A percentile compares a stretch with the other conserved stretches of the same genome.
Conservation (phyloP, 148 eudicot genomes). For the Rhododendron henanense region DNA sequence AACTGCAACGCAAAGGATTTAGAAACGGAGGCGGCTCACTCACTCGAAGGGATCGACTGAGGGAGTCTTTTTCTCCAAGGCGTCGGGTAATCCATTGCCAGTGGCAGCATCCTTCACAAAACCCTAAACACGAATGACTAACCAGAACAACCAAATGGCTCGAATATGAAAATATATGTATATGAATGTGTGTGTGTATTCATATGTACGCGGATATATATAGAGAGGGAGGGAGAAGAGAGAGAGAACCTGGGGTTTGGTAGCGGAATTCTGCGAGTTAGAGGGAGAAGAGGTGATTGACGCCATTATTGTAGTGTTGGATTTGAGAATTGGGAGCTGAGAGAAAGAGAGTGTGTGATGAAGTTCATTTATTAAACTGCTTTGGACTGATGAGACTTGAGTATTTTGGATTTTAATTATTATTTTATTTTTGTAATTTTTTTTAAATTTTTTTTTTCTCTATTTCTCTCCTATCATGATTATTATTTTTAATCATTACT, state of each 20-base stretch:
- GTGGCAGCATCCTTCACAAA: conserved; percentile 6
- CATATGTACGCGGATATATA: neutral
- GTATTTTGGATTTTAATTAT: too few relatives aligned
- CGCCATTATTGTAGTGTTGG: neutral
- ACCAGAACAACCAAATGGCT: neutral
- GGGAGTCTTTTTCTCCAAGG: neutral
- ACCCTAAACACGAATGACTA: neutral
- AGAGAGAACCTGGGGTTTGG: neutral
- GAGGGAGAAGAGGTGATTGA: neutral
- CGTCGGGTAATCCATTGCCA: conserved; percentile 1
- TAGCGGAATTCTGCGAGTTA: conserved; percentile 1
- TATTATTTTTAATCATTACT: too few relatives aligned
- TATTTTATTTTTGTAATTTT: too few relatives aligned
- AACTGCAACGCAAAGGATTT: neutral
- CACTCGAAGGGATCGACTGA: conserved; percentile 2
- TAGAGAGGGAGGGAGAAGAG: neutral
- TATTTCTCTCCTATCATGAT: too few relatives aligned
- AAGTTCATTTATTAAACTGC: too few relatives aligned
- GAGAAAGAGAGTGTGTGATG: too few relatives aligned
- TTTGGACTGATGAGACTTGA: too few relatives aligned
- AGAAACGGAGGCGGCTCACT: neutral
- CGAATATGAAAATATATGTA: neutral
- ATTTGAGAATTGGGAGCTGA: neutral
- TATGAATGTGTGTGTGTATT: neutral
- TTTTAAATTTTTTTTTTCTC: too few relatives aligned